Evolutionary conservation across 2,329 filamentous ascomycete genomes (phyloP).

Genomic region (Orbilia quercus): DNA sequence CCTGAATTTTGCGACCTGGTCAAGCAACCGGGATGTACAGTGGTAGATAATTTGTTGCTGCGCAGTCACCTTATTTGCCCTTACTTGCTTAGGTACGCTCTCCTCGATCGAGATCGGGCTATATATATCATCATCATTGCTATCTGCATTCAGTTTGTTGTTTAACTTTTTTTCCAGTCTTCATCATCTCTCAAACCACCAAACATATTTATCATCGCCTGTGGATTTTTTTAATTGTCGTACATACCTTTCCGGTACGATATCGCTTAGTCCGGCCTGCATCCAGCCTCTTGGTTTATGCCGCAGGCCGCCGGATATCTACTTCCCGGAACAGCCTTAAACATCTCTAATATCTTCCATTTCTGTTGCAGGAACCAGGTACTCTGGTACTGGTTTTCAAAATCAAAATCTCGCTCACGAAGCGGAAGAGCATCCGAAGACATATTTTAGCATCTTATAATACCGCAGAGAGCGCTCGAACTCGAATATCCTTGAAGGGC

Average conservation of each 20-base stretch:
- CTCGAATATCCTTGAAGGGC: constrained; percentile 15
- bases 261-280: background rate
- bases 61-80: no score
- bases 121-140: no score
- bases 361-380: constrained; percentile 2
- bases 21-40: no score
- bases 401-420: background rate
- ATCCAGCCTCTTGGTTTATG: constrained; percentile 36
- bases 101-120: no score
- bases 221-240: background rate
- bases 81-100: no score
- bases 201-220: constrained; percentile 6
- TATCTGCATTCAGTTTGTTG: no score
- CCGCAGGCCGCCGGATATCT: constrained; percentile 1
- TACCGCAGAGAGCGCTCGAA: background rate
- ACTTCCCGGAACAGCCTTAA: background rate
- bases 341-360: constrained; percentile 10
- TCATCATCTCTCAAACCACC: background rate
- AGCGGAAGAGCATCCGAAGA: background rate
- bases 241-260: background rate
- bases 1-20: background rate
- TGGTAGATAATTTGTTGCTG: no score
- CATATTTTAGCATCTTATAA: background rate
- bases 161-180: no score
- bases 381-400: background rate